Evolutionary conservation across 2,329 filamentous ascomycete species (phyloP).

Genomic region (Alternaria alternata): DNA sequence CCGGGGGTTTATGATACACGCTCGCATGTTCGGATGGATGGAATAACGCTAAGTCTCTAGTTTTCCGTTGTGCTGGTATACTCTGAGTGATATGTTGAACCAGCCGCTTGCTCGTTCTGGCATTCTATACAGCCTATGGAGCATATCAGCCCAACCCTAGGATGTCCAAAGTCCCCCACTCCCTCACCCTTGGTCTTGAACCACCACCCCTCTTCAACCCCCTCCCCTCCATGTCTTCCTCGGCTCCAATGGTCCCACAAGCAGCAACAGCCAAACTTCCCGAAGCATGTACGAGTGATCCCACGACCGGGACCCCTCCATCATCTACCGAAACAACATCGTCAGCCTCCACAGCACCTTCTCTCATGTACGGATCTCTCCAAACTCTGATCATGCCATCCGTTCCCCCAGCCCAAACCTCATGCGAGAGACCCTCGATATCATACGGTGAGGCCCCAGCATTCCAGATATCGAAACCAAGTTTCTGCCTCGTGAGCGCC

Average conservation of each 20-base stretch:
- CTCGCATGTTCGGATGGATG: neutral
- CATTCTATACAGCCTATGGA: neutral
- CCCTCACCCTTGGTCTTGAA: conserved; percentile 19
- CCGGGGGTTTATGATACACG: neutral
- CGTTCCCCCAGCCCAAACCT: conserved; percentile 67
- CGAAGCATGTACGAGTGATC: conserved; percentile 34
- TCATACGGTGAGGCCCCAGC: conserved; percentile 34
- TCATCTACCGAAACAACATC: conserved; percentile 30
- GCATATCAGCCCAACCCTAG: conserved; percentile 23
- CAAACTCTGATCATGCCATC: conserved; percentile 62
- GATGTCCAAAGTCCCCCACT: conserved; percentile 38
- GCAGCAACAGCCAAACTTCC: conserved; percentile 36
- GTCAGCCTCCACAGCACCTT: conserved; percentile 50
- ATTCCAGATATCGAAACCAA: conserved; percentile 62
- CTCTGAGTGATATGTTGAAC: neutral
- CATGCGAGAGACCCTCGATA: conserved; percentile 47
- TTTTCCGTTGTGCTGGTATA: neutral
- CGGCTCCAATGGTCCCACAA: conserved; percentile 23
- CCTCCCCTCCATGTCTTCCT: neutral
- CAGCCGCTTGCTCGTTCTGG: neutral
- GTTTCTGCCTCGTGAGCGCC: conserved; percentile 62
- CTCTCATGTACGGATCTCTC: conserved; percentile 40
- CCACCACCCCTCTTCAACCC: conserved; percentile 21
- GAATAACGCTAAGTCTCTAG: neutral
- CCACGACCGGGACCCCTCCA: conserved; percentile 29